Evolutionary conservation across 768 basidiomycete genomes (phyloP), one percentile per base, ranked within the genome.

Genomic region (Xerocomus spinulosus): DNA sequence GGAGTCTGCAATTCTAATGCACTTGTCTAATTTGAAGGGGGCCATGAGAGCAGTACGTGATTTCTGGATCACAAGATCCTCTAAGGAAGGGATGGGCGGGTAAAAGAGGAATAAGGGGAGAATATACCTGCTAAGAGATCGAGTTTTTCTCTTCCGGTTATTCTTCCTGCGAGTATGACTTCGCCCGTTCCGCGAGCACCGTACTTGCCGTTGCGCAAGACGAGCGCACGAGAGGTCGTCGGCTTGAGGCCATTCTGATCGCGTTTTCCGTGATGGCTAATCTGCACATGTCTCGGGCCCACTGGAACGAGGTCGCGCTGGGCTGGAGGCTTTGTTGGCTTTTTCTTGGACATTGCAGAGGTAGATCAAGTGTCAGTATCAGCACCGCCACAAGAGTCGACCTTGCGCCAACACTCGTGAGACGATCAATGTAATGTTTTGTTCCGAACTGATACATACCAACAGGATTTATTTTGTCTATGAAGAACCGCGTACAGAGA

Each of bases 131-230:
- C 85, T 25, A 90, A 69, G 21, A 90, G 73, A 62, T 88, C 86
- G 25, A 92, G 72, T 59, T 90, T 90, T 66, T 90, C 88, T 58
- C 85, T 76, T 1, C 89, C 89, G 41, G 76, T 81, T 52, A 87
- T 77, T 59, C 75, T 85, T 21, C 69, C 76, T 44, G 73, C 70
- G 38, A 77, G 64, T 39, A 82, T 63, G 37, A 88, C 17, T 65
- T 88, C 86, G 15, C 86, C 86, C 5, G 80, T 80, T 34, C 87
- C 87, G 44, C 74, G 75, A 24, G 84, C 73, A 12, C 85, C 87
- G 66, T 83, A 68, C 59, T 87, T 89, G 34, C 83, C 84, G 58
- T 87, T 85, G 53, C 88, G 78, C 53, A 90, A 67, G 46, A 88
- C 63, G 45, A 90, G 74, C 23, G 88, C 87, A 35, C 83, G 80